Evolutionary conservation across 768 basidiomycete species (phyloP), one percentile per base, ranked within the genome.

Genomic region (Kwoniella europaea): DNA sequence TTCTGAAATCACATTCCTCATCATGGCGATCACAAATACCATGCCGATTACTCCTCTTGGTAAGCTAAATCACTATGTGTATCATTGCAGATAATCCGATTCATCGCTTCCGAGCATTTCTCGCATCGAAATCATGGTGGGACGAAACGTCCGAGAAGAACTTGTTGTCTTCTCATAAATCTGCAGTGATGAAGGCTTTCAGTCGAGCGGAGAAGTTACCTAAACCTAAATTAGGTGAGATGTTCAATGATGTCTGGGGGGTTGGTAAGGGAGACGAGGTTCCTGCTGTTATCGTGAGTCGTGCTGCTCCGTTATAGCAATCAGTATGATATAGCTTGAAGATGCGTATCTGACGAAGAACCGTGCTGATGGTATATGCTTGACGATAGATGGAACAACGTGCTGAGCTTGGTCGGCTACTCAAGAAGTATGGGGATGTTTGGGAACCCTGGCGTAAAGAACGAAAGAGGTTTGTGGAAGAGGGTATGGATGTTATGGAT

Each of bases 121-220:
- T 97, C 85, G 92, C 94, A 79, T 88, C 89, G 18, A 87, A 85
- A 62, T 89, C 90, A 9, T 95, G 94, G 92, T 97, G 94, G 94
- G 86, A 88, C 65, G 87, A 87, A 16, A 85, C 88, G 52, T 89
- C 90, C 20, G 94, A 98, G 78, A 88, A 88, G 27, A 88, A 88
- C 46, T 85, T 92, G 66, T 91, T 91, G 81, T 85, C 87, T 15
- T 86, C 86, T 52, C 86, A 91, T 56, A 92, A 90, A 84, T 86
- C 86, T 24, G 90, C 91, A 61, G 91, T 95, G 54, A 86, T 96
- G 86, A 84, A 86, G 62, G 88, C 92, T 2, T 94, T 96, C 84
- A 90, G 88, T 82, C 87, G 87, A 41, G 91, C 92, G 0, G 94
- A 97, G 82, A 85, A 85, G 53, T 81, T 91, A 68, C 89, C 88